Evolutionary conservation across 129 eudicot genomes (phyloP).

Genomic region (Tagetes patula): DNA sequence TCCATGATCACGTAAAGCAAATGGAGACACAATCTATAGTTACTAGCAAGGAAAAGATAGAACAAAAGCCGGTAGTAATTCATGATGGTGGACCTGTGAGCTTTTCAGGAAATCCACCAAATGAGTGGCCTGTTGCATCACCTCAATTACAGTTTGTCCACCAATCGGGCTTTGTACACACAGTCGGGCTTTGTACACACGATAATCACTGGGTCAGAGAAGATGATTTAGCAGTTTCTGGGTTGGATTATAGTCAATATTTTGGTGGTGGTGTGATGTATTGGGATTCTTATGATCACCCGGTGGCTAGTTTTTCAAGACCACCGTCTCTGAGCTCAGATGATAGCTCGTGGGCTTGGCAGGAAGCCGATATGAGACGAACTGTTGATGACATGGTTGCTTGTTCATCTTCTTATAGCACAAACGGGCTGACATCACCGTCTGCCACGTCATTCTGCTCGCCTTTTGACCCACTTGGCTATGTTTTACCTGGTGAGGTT

Average conservation of each 20-base stretch:
- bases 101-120: constrained; percentile 52
- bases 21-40: constrained; percentile 28
- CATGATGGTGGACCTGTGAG: constrained; percentile 34
- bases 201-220: constrained; percentile 77
- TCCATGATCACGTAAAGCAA: constrained; percentile 30
- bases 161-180: constrained; percentile 57
- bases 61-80: constrained; percentile 36
- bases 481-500: constrained; percentile 71
- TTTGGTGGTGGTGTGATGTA: constrained; percentile 99
- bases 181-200: constrained; percentile 54
- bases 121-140: constrained; percentile 76
- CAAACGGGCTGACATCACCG: constrained; percentile 87
- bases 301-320: constrained; percentile 71
- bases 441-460: constrained; percentile 85
- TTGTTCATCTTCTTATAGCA: constrained; percentile 85
- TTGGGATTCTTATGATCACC: constrained; percentile 93
- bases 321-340: constrained; percentile 98
- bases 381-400: constrained; percentile 98
- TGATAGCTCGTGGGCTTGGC: constrained; percentile 97
- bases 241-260: constrained; percentile 86
- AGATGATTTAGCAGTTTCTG: constrained; percentile 72
- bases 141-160: constrained; percentile 62
- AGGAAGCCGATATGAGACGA: constrained; percentile 88
- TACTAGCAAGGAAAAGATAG: constrained; percentile 34
- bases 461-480: constrained; percentile 83